phyloP scores from a whole-genome alignment of 768 basidiomycete species.

The Lactarius deliciosus region DNA sequence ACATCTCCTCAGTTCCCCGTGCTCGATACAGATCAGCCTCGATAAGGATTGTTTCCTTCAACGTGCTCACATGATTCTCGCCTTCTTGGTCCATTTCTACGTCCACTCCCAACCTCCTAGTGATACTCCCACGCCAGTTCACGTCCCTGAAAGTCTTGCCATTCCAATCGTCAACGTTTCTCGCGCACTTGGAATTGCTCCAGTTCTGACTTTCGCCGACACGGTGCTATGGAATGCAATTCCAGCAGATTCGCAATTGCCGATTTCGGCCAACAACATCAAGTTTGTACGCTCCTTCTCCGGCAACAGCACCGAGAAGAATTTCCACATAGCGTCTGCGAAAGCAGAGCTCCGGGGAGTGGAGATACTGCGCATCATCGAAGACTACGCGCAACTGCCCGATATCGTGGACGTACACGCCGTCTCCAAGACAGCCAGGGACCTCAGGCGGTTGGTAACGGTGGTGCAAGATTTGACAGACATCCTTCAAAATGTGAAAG shows the following conservation, averaged over 20 bases:
- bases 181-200: constrained; percentile 76
- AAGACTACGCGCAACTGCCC: constrained; percentile 78
- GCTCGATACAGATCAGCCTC: constrained; percentile 55
- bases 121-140: constrained; percentile 40
- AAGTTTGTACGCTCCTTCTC: constrained; percentile 75
- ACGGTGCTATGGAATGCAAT: constrained; percentile 95
- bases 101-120: constrained; percentile 69
- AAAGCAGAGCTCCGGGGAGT: constrained; percentile 84
- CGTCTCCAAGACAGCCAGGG: constrained; percentile 65
- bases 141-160: constrained; percentile 74
- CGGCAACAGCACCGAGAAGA: constrained; percentile 77
- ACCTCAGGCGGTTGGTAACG: constrained; percentile 63
- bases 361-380: constrained; percentile 81
- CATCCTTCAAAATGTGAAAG: constrained; percentile 66
- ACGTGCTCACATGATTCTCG: constrained; percentile 85
- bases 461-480: constrained; percentile 75
- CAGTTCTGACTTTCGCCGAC: constrained; percentile 93
- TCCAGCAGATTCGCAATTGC: constrained; percentile 52
- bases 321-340: constrained; percentile 86
- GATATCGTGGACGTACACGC: constrained; percentile 61
- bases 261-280: constrained; percentile 72
- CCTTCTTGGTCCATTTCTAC: constrained; percentile 90
- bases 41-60: constrained; percentile 62
- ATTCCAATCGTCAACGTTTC: constrained; percentile 79
- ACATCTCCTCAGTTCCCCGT: constrained; percentile 60